Evolutionary conservation across 345 rosid genomes (phyloP), one percentile per base, ranked within the genome.

Genomic region (Boechera retrofracta): DNA sequence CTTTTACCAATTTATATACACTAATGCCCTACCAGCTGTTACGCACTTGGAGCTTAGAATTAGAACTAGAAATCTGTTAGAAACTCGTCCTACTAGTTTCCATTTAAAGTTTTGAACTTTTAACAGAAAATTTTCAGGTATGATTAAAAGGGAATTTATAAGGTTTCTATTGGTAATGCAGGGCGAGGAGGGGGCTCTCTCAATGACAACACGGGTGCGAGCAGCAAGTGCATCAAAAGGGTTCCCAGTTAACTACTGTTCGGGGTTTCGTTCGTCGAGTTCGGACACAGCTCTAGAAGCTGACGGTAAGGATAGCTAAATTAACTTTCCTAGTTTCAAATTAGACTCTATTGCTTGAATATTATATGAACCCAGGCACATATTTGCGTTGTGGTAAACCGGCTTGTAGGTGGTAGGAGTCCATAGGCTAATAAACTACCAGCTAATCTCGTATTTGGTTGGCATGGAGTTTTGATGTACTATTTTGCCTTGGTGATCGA

Each of bases 151-250:
- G 44, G 13, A 53, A 31, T 42, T 10, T 39, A 58, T 21, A 72
- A 55, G 11, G 60, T 72, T 71, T 69, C 2, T 70, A 10, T 44
- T 76, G 45, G 74, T 52, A 6, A 36, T 78, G 54, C 69, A 94
- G 98, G 98, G 99, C 5, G 99, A 94, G 79, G 99, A 92, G 85
- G 97, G 98, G 49, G 95, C 97, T 21, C 92, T 92, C 73, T 95
- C 99, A 51, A 92, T 92, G 97, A 92, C 99, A 56, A 90, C 99
- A 58, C 77, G 97, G 63, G 81, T 88, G 77, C 82, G 91, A 67
- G 85, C 97, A 24, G 86, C 76, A 77, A 85, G 69, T 79, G 79
- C 82, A 72, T 85, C 96, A 6, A 92, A 94, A 87, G 96, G 99
- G 69, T 82, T 90, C 41, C 94, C 99, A 58, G 98, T 90, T 64